phyloP scores from a whole-genome alignment of 192 early-diverging fungal species.

The Entomortierella beljakovae region DNA sequence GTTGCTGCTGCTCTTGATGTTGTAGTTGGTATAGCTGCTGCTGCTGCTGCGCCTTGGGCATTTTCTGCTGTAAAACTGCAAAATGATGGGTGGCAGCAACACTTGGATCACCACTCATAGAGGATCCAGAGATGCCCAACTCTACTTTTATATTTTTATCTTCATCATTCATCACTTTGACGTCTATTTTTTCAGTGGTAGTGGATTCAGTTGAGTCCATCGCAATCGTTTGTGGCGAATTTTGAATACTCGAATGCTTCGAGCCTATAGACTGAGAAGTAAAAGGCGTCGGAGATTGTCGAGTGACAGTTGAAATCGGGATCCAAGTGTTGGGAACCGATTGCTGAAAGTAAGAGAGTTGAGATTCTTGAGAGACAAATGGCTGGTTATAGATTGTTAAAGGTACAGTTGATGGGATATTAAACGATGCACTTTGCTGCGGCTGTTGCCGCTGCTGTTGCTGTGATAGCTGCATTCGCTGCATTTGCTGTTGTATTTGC shows the following conservation, averaged over 20 bases:
- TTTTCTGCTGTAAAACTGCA: slow-evolving; percentile 14
- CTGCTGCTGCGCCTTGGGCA: slow-evolving; percentile 3
- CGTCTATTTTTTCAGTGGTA: no score
- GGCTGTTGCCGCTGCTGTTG: slow-evolving; percentile 5
- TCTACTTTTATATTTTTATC: no score
- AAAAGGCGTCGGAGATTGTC: no score
- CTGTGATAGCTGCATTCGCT: no score
- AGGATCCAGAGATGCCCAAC: neutral
- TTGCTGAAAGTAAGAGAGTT: neutral
- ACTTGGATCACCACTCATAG: neutral
- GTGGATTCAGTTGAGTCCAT: no score
- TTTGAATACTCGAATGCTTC: no score
- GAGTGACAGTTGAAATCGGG: no score
- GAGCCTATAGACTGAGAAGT: no score
- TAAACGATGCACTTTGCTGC: neutral
- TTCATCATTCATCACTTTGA: no score
- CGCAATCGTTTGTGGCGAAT: no score
- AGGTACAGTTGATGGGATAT: neutral
- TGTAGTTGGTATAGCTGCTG: slow-evolving; percentile 3
- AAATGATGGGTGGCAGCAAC: slow-evolving; percentile 8
- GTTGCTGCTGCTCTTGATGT: slow-evolving; percentile 7
- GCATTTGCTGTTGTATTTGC: slow-evolving; percentile 4
- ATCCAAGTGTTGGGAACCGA: no score
- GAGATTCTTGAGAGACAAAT: neutral
- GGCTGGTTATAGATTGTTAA: neutral